Percentiles rank a stretch among this genome's conserved stretches.
These are phyloP conservation scores for Aspergillus amoenus DNA, from an alignment of 2,329 filamentous ascomycete species.

Conservation along the genomic window DNA sequence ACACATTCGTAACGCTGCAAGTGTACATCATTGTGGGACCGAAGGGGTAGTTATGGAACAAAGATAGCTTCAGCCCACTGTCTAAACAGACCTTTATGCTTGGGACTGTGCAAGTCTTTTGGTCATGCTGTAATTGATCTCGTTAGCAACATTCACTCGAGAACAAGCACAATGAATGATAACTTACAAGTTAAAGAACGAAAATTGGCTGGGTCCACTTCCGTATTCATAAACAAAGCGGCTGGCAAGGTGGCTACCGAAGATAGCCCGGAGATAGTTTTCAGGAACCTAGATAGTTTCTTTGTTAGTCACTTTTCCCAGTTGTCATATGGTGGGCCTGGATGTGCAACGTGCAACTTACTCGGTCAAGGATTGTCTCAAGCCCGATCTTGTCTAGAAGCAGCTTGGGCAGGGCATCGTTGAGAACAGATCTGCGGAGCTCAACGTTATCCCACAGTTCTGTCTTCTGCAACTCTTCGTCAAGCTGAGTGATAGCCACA, in stretches of 20 bases:
- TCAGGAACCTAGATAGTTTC: slow-evolving; percentile 66
- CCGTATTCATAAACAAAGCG: slow-evolving; percentile 97
- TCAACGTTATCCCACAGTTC: slow-evolving; percentile 83
- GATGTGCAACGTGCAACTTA: slow-evolving; percentile 41
- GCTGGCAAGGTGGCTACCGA: slow-evolving; percentile 91
- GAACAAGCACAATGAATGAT: not conserved
- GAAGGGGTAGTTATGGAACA: slow-evolving; percentile 17
- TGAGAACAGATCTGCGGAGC: slow-evolving; percentile 74
- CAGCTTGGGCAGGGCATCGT: slow-evolving; percentile 80
- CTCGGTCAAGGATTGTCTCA: slow-evolving; percentile 79
- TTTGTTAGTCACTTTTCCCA: slow-evolving; percentile 19
- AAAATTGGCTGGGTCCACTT: slow-evolving; percentile 89
- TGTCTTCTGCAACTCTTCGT: slow-evolving; percentile 92
- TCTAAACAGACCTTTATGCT: slow-evolving; percentile 23
- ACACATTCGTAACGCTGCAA: slow-evolving; percentile 19
- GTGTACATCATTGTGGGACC: slow-evolving; percentile 14
- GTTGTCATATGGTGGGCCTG: not conserved
- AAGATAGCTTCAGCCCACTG: not conserved
- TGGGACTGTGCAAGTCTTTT: slow-evolving; percentile 33
- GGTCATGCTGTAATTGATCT: slow-evolving; percentile 33
- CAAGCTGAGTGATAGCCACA: slow-evolving; percentile 88
- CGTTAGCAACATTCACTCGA: slow-evolving; percentile 16
- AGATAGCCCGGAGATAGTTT: slow-evolving; percentile 89
- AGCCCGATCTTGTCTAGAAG: slow-evolving; percentile 87
- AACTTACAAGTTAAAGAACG: slow-evolving; percentile 96